Conservation (phyloP, 1,284 basidiomycete species). For the Apiotrichum domesticum region DNA sequence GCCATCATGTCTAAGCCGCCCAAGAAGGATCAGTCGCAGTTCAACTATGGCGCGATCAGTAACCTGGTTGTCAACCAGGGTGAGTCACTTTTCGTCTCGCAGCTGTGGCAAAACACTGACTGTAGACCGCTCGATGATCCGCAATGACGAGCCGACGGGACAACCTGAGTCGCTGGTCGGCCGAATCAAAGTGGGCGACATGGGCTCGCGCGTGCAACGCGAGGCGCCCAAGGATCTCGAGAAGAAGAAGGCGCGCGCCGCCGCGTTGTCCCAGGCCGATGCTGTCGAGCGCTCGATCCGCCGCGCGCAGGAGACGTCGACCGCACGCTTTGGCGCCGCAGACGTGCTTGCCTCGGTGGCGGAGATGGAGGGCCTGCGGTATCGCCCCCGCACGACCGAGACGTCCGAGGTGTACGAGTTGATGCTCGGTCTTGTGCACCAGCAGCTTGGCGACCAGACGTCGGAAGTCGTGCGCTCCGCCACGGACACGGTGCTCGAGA, state of each 20-base stretch:
- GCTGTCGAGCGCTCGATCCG: constrained; percentile 48
- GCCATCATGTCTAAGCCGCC: constrained; percentile 38
- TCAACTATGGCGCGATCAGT: constrained; percentile 85
- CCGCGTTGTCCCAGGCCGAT: constrained; percentile 53
- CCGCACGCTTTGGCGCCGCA: constrained; percentile 50
- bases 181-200: constrained; percentile 80
- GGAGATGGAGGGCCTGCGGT: constrained; percentile 85
- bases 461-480: constrained; percentile 93
- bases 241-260: constrained; percentile 81
- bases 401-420: constrained; percentile 93
- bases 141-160: constrained; percentile 92
- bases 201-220: constrained; percentile 85
- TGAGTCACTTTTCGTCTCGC: constrained; percentile 23
- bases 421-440: constrained; percentile 77
- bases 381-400: constrained; percentile 87
- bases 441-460: constrained; percentile 83
- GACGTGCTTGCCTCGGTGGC: constrained; percentile 90
- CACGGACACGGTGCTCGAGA: constrained; percentile 82
- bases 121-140: constrained; percentile 50
- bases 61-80: constrained; percentile 75
- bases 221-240: constrained; percentile 85
- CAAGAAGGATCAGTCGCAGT: constrained; percentile 66
- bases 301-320: constrained; percentile 36
- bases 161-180: constrained; percentile 89
- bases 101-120: neutral